Evolutionary conservation across 805 yeast genomes (phyloP).

Genomic region (Candida easanensis): DNA sequence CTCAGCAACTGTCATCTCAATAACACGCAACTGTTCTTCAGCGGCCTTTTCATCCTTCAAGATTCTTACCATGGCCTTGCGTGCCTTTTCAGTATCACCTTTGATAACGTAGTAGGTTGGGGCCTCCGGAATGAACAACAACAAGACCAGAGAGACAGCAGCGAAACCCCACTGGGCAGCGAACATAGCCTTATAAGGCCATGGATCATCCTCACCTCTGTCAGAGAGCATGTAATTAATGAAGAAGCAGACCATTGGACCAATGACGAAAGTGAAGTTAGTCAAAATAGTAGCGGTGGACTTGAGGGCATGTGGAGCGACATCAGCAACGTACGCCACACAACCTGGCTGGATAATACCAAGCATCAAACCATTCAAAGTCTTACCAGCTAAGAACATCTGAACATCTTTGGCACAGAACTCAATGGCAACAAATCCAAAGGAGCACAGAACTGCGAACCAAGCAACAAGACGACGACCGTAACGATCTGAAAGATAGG

Average conservation of each 20-base stretch:
- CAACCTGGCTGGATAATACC: constrained; percentile 38
- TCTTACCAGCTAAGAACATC: constrained; percentile 38
- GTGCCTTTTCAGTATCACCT: constrained; percentile 34
- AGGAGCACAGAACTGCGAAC: constrained; percentile 27
- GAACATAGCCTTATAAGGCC: constrained; percentile 36
- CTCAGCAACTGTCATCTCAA: constrained; percentile 30
- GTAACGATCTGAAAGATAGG: constrained; percentile 29
- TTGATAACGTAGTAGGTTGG: constrained; percentile 41
- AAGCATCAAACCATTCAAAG: constrained; percentile 38
- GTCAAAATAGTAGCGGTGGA: constrained; percentile 35
- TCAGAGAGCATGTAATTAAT: constrained; percentile 20
- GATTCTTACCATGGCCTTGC: constrained; percentile 24
- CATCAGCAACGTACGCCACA: constrained; percentile 39
- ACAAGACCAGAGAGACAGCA: constrained; percentile 25
- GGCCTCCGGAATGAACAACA: constrained; percentile 38
- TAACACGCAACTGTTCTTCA: constrained; percentile 30
- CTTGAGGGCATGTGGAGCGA: constrained; percentile 38
- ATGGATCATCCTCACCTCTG: constrained; percentile 14
- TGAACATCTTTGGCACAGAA: constrained; percentile 36
- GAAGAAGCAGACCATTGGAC: constrained; percentile 35
- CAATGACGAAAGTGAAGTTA: constrained; percentile 37
- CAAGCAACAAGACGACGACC: constrained; percentile 36
- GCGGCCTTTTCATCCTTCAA: constrained; percentile 19
- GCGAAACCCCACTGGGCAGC: constrained; percentile 21
- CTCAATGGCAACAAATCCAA: constrained; percentile 37